Percentiles rank a stretch among this genome's conserved stretches.
Conservation (phyloP, 2,329 filamentous ascomycete genomes). For the Cordyceps militaris region DNA sequence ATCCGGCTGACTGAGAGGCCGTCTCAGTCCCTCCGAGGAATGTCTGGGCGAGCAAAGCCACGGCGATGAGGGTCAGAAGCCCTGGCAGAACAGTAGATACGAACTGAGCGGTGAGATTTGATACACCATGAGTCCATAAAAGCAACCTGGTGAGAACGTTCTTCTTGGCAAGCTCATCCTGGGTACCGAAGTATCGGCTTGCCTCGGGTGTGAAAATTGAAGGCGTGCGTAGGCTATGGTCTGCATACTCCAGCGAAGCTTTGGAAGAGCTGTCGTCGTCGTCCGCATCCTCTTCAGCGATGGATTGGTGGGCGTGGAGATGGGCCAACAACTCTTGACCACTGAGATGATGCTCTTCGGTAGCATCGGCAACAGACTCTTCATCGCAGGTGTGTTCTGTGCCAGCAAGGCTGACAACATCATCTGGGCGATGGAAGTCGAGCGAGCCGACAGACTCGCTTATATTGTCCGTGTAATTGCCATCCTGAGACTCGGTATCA, state of each 20-base stretch:
- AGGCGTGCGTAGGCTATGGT: conserved; percentile 39
- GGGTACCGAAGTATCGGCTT: conserved; percentile 14
- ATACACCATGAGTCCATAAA: not conserved
- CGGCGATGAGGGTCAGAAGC: not conserved
- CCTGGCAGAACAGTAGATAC: not conserved
- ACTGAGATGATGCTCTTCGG: conserved; percentile 19
- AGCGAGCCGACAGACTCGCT: conserved; percentile 45
- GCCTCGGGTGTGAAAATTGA: conserved; percentile 32
- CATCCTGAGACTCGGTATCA: conserved; percentile 48
- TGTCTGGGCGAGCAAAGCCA: not conserved
- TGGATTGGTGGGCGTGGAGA: not conserved
- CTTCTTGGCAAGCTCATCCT: not conserved
- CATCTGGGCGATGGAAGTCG: conserved; percentile 41
- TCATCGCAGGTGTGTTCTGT: conserved; percentile 43
- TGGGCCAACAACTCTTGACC: not conserved
- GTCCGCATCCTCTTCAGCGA: not conserved
- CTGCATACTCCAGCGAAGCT: conserved; percentile 42
- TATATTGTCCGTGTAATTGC: conserved; percentile 38
- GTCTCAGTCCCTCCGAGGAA: not conserved
- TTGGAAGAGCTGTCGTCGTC: conserved; percentile 23
- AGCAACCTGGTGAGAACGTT: not conserved
- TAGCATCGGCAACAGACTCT: conserved; percentile 30
- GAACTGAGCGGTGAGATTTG: not conserved
- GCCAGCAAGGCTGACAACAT: conserved; percentile 44
- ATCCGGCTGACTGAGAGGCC: not conserved